Conservation (phyloP, 78 protist genomes). For the Anaeramoeba flamelloides region DNA sequence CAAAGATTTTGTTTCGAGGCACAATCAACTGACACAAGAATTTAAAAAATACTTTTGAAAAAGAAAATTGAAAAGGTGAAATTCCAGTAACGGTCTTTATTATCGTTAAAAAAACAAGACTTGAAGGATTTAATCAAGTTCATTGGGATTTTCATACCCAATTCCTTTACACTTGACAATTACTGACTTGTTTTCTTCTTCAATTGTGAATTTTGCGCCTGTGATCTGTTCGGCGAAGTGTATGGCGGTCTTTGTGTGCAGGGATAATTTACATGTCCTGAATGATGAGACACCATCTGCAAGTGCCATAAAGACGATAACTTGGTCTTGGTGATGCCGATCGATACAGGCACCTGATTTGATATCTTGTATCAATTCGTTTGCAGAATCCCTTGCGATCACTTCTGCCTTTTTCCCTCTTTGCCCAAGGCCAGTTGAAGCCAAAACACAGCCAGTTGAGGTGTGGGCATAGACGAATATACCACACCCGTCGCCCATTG, state of each 20-base stretch:
- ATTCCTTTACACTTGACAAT: neutral
- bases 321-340: slow-evolving; percentile 54
- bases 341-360: slow-evolving; percentile 51
- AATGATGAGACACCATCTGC: slow-evolving; percentile 47
- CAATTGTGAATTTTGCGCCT: slow-evolving; percentile 14
- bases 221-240: slow-evolving; percentile 34
- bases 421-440: slow-evolving; percentile 34
- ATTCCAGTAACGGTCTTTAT: too few relatives aligned
- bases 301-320: slow-evolving; percentile 51
- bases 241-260: slow-evolving; percentile 50
- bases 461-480: slow-evolving; percentile 14
- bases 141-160: neutral
- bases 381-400: slow-evolving; percentile 29
- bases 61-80: too few relatives aligned
- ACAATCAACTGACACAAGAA: too few relatives aligned
- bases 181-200: neutral
- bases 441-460: slow-evolving; percentile 39
- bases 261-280: slow-evolving; percentile 32
- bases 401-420: slow-evolving; percentile 14
- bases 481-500: slow-evolving; percentile 13
- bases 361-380: slow-evolving; percentile 18
- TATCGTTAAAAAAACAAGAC: too few relatives aligned
- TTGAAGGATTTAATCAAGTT: too few relatives aligned
- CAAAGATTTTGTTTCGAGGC: too few relatives aligned
- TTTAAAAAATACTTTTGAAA: too few relatives aligned